phyloP scores from a whole-genome alignment of 331 rosid genomes.

The Quercus tomentella region DNA sequence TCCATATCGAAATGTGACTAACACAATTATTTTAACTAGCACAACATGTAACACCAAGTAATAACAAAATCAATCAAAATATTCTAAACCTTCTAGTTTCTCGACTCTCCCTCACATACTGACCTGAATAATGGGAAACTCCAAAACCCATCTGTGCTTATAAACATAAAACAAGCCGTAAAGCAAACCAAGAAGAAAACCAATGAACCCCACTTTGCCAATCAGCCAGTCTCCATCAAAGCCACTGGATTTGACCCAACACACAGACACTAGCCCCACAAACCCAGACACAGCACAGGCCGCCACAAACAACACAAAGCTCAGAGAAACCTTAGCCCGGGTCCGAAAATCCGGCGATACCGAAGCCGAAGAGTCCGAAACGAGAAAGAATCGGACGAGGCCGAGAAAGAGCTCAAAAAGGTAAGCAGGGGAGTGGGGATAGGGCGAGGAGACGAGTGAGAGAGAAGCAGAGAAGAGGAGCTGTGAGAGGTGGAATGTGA shows the following conservation, averaged over 20 bases:
- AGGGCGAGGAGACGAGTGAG: slow-evolving; percentile 57
- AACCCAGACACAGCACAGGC: slow-evolving; percentile 38
- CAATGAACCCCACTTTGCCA: slow-evolving; percentile 49
- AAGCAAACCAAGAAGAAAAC: slow-evolving; percentile 54
- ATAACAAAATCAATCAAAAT: neutral
- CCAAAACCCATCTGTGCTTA: slow-evolving; percentile 71
- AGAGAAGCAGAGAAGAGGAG: slow-evolving; percentile 73
- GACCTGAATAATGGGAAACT: slow-evolving; percentile 90
- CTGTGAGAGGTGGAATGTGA: slow-evolving; percentile 57
- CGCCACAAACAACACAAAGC: slow-evolving; percentile 24
- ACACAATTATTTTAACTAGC: neutral
- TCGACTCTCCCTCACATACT: neutral
- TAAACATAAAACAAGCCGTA: slow-evolving; percentile 63
- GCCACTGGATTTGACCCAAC: slow-evolving; percentile 24
- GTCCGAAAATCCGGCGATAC: slow-evolving; percentile 29
- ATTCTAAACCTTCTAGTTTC: neutral
- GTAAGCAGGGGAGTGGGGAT: slow-evolving; percentile 35
- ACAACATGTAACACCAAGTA: neutral
- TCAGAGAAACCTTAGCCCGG: slow-evolving; percentile 33
- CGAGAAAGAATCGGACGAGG: slow-evolving; percentile 42
- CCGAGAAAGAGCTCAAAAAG: slow-evolving; percentile 36
- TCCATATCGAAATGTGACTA: neutral
- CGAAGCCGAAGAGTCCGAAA: slow-evolving; percentile 28
- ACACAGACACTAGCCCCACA: slow-evolving; percentile 48
- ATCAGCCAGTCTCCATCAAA: slow-evolving; percentile 31